Evolutionary conservation across 2,329 filamentous ascomycete species (phyloP), one percentile per base, ranked within the genome.

Genomic region (Bipolaris sorokiniana): DNA sequence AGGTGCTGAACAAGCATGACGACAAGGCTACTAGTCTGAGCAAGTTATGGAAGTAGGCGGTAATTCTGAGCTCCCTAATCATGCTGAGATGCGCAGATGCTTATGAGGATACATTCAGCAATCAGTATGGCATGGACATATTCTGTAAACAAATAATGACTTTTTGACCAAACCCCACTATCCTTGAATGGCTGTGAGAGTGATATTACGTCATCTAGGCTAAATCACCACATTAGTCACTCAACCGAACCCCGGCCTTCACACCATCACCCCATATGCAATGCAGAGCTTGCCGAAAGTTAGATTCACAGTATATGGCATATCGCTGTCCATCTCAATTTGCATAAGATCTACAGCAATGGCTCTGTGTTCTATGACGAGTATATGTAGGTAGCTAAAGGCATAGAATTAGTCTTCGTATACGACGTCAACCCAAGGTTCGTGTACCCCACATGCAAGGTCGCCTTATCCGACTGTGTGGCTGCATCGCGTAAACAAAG

Each of bases 1-100:
- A 99, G 90, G 94, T 99, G 59, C 86, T 99, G 76, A 98, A 99
- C 87, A 98, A 97, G 85, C 95, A 98, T 77, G 95, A 98, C 74
- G 95, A 99, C 79, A 98, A 98, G 86, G 93, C 97, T 77, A 90
- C 92, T 69, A 92, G 89, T 74, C 83, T 96, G 71, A 90, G 89
- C 75, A 96, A 96, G 81, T 82, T 96, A 72, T 96, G 88, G 87
- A 91, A 91, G 83, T 91, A 84, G 58, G 26, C 40, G 48, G 31
- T 23, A 16, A 18, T 28, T 23, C 38, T 44, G 38, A 38, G 22
- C 31, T 18, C 41, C 42, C 28, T 31, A 34, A 31, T 37, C 47
- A 55, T 33, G 38, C 40, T 49, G 47, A 26, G 40, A 33, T 23
- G 46, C 46, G 34, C 44, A 20, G 15, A 54, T 50, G 36, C 36